Percentiles rank a stretch among this genome's conserved stretches.
These are phyloP conservation scores for Cenchrus americanus DNA, from an alignment of 176 grass and related monocot genomes.

Conservation along the genomic window DNA sequence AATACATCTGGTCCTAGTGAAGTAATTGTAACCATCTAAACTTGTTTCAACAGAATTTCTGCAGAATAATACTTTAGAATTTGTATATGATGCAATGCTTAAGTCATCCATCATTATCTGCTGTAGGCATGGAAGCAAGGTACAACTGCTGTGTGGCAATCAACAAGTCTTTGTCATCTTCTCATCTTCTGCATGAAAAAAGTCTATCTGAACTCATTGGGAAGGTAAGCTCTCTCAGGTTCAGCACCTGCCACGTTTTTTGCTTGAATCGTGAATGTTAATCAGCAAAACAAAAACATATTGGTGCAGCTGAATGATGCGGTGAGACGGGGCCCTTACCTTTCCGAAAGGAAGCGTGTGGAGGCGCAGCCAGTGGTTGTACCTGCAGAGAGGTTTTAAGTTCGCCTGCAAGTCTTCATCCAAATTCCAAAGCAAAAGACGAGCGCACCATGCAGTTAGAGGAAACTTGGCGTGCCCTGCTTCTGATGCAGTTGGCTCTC, in stretches of 20 bases:
- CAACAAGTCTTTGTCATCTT: constrained; percentile 68
- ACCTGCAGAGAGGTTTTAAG: constrained; percentile 77
- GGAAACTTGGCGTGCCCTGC: neutral
- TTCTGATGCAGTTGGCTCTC: constrained; percentile 4
- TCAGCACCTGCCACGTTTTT: constrained; percentile 6
- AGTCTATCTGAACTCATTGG: constrained; percentile 54
- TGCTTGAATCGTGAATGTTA: neutral
- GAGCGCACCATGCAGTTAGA: neutral
- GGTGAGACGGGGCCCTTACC: constrained; percentile 76
- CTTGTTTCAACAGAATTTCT: neutral
- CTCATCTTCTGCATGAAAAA: constrained; percentile 68
- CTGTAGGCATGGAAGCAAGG: constrained; percentile 82
- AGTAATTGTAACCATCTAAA: neutral
- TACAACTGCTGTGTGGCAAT: constrained; percentile 70
- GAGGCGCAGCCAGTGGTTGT: constrained; percentile 65
- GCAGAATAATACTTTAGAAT: constrained; percentile 19
- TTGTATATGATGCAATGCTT: neutral
- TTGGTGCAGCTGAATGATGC: constrained; percentile 81
- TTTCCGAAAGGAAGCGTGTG: constrained; percentile 50
- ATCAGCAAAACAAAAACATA: neutral
- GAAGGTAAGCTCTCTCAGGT: constrained; percentile 57
- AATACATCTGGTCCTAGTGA: constrained; percentile 5
- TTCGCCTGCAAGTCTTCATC: neutral
- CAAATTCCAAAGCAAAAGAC: neutral
- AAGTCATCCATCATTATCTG: constrained; percentile 17